Evolutionary conservation across 2,329 filamentous ascomycete genomes (phyloP).

Genomic region (Trichophyton verrucosum): DNA sequence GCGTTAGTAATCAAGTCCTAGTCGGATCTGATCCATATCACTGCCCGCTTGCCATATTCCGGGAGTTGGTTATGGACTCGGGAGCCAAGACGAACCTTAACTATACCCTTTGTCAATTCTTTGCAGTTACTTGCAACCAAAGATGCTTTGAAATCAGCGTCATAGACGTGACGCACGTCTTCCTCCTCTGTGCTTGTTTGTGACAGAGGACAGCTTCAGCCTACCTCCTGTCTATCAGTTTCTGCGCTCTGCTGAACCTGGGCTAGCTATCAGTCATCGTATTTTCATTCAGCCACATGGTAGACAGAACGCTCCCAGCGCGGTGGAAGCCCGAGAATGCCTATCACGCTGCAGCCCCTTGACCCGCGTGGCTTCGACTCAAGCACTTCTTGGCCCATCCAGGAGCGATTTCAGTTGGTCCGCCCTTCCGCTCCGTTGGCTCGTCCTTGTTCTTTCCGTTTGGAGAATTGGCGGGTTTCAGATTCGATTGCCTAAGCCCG

Average conservation of each 20-base stretch:
- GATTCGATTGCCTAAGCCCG: not conserved
- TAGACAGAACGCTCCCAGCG: not conserved
- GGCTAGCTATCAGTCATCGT: not conserved
- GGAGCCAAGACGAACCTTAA: not conserved
- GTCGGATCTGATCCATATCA: not conserved
- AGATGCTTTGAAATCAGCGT: not conserved
- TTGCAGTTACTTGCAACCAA: not conserved
- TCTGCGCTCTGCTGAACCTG: not conserved
- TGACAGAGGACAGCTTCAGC: not conserved
- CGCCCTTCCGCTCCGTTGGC: not conserved
- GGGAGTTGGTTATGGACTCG: not conserved
- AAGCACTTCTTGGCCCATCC: not conserved
- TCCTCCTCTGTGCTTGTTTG: not conserved
- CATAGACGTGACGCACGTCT: not conserved
- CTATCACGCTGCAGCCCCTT: not conserved
- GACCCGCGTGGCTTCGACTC: not conserved
- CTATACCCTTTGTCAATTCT: not conserved
- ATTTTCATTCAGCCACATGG: not conserved
- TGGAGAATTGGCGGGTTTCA: not conserved
- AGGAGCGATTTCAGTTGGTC: not conserved
- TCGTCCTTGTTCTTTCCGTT: constrained; percentile 2
- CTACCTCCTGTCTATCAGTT: not conserved
- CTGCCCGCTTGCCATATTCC: not conserved
- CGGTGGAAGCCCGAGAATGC: not conserved
- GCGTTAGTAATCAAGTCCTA: not conserved